Conservation (phyloP, 805 yeast species). For the Priceomyces haplophilus region DNA sequence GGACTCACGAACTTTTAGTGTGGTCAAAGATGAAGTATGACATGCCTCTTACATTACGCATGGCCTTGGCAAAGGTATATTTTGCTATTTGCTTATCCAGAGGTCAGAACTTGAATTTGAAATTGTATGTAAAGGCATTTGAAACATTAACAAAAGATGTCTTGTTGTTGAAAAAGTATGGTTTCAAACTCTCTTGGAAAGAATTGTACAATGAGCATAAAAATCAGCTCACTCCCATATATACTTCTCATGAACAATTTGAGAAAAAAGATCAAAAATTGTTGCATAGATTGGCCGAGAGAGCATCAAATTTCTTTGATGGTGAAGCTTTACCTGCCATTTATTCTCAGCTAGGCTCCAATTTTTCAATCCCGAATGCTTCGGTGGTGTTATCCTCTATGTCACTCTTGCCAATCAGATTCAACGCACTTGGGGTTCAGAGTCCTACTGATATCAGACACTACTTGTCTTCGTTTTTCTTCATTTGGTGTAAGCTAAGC, state of each 20-base stretch:
- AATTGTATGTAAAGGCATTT: conserved; percentile 61
- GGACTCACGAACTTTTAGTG: conserved; percentile 82
- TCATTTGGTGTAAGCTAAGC: conserved; percentile 63
- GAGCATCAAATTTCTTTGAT: conserved; percentile 55
- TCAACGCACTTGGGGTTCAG: conserved; percentile 27
- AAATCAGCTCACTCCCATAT: conserved; percentile 30
- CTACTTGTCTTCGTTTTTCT: conserved; percentile 64
- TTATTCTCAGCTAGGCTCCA: conserved; percentile 49
- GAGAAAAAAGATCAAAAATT: conserved; percentile 50
- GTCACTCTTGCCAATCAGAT: conserved; percentile 50
- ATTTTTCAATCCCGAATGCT: conserved; percentile 53
- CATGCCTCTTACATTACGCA: conserved; percentile 65
- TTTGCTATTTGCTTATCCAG: conserved; percentile 68
- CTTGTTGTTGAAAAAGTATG: conserved; percentile 34
- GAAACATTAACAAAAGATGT: conserved; percentile 52
- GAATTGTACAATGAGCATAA: conserved; percentile 38
- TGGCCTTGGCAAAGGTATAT: conserved; percentile 63
- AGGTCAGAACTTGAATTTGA: conserved; percentile 64
- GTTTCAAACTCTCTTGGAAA: conserved; percentile 51
- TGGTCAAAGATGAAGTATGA: conserved; percentile 78
- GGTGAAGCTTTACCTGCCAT: conserved; percentile 46
- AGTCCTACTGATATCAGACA: conserved; percentile 42
- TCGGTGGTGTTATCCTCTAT: conserved; percentile 50
- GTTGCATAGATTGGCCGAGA: conserved; percentile 50
- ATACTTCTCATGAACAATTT: conserved; percentile 44